These are phyloP conservation scores for Geum urbanum DNA, from an alignment of 306 rosid genomes.

Conservation along the genomic window DNA sequence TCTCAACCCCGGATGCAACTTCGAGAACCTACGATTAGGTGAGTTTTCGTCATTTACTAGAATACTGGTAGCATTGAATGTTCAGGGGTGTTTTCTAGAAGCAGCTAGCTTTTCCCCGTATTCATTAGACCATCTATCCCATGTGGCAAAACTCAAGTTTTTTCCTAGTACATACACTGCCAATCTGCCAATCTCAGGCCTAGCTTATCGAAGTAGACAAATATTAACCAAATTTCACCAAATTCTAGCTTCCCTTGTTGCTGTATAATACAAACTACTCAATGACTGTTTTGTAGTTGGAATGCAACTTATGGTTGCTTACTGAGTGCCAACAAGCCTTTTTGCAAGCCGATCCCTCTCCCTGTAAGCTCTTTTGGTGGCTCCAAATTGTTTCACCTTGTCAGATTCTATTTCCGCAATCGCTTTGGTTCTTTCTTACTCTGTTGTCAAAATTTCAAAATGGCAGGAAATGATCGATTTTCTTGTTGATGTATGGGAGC, in stretches of 20 bases:
- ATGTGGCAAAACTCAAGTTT: neutral
- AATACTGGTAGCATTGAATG: neutral
- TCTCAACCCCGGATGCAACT: conserved; percentile 30
- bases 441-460: conserved; percentile 13
- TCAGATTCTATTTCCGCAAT: neutral
- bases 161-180: neutral
- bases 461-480: conserved; percentile 86
- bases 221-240: neutral
- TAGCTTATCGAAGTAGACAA: neutral
- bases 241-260: neutral
- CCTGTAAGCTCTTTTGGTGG: conserved; percentile 52
- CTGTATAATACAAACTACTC: neutral
- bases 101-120: neutral
- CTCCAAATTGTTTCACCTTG: neutral
- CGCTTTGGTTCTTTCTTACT: conserved; percentile 19
- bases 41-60: conserved; percentile 12
- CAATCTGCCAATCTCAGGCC: too few relatives aligned
- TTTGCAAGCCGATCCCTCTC: conserved; percentile 60
- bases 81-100: neutral
- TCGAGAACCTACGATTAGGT: conserved; percentile 68
- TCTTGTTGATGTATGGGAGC: conserved; percentile 80
- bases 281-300: conserved; percentile 45
- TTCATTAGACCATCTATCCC: conserved; percentile 2
- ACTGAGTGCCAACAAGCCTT: conserved; percentile 58
- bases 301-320: conserved; percentile 66